A percentile compares a stretch with the other conserved stretches of the same genome.
phyloP scores from a whole-genome alignment of 441 rosid species.

The Populus trichocarpa region DNA sequence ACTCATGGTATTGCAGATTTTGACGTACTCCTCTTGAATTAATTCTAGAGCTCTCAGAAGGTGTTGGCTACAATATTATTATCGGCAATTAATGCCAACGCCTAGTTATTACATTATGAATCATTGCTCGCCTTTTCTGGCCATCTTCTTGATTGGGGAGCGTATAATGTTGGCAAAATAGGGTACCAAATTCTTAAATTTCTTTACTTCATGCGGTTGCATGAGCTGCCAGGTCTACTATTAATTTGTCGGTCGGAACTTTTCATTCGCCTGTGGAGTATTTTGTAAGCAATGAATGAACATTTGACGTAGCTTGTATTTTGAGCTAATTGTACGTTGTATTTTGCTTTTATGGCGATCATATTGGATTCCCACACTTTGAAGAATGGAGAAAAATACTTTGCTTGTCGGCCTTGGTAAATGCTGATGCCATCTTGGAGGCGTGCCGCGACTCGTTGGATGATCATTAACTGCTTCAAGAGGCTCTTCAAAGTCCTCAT shows the following conservation, averaged over 20 bases:
- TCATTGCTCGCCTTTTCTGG: not conserved
- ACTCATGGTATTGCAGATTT: conserved; percentile 80
- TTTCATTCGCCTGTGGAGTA: not conserved
- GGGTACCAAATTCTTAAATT: too few species aligned
- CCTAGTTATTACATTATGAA: not conserved
- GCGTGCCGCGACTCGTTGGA: conserved; percentile 69
- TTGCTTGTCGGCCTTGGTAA: conserved; percentile 55
- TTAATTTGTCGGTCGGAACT: not conserved
- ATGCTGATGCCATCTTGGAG: conserved; percentile 53
- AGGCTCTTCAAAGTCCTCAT: conserved; percentile 76
- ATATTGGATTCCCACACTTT: conserved; percentile 61
- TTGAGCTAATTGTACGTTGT: not conserved
- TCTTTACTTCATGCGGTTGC: not conserved
- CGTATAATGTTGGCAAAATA: too few species aligned
- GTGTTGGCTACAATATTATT: too few species aligned
- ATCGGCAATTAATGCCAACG: too few species aligned
- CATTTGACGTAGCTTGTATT: not conserved
- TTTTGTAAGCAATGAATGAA: not conserved
- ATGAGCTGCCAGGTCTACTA: not conserved
- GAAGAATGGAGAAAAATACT: conserved; percentile 90
- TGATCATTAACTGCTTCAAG: conserved; percentile 68
- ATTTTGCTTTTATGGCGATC: conserved; percentile 39
- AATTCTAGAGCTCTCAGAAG: not conserved
- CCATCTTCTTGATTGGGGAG: not conserved
- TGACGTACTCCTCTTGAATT: conserved; percentile 20